Conservation (phyloP, 2,329 filamentous ascomycete genomes). For the Kalaharituber pfeilii region DNA sequence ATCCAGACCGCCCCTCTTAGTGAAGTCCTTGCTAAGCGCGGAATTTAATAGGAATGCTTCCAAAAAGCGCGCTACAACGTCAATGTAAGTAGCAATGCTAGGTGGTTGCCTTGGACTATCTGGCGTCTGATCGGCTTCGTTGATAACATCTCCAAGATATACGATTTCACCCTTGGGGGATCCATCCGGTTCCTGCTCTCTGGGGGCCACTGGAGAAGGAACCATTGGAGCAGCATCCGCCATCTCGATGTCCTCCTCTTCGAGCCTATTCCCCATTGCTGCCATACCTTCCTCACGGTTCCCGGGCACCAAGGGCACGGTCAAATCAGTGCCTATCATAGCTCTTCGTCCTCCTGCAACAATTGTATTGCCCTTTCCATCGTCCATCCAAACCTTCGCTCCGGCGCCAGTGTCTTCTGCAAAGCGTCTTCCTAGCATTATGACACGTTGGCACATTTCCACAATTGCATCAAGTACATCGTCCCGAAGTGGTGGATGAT, state of each 20-base stretch:
- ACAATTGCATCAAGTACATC: conserved; percentile 72
- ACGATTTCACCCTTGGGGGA: conserved; percentile 15
- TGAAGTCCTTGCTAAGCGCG: conserved; percentile 53
- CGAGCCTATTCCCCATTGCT: conserved; percentile 9
- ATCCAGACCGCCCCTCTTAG: conserved; percentile 65
- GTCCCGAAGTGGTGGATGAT: conserved; percentile 69
- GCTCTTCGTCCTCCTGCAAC: conserved; percentile 39
- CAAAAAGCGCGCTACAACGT: conserved; percentile 60
- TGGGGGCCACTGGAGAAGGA: conserved; percentile 18
- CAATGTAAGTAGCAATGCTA: conserved; percentile 51
- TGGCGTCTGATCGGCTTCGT: conserved; percentile 34
- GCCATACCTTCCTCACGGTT: conserved; percentile 29
- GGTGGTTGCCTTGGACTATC: conserved; percentile 31
- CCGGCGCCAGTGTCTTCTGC: conserved; percentile 55
- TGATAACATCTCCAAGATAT: conserved; percentile 20
- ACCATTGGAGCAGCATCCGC: conserved; percentile 32
- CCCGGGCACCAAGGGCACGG: conserved; percentile 18
- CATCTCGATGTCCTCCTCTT: conserved; percentile 45
- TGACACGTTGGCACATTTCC: conserved; percentile 72
- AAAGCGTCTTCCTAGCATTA: conserved; percentile 52
- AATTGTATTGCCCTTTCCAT: conserved; percentile 39
- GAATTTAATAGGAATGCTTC: conserved; percentile 58
- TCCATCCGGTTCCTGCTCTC: conserved; percentile 17
- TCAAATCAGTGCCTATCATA: conserved; percentile 17
- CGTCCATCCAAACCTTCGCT: conserved; percentile 54